phyloP scores from a whole-genome alignment of 2,329 filamentous ascomycete species.

The Colletotrichum destructivum region DNA sequence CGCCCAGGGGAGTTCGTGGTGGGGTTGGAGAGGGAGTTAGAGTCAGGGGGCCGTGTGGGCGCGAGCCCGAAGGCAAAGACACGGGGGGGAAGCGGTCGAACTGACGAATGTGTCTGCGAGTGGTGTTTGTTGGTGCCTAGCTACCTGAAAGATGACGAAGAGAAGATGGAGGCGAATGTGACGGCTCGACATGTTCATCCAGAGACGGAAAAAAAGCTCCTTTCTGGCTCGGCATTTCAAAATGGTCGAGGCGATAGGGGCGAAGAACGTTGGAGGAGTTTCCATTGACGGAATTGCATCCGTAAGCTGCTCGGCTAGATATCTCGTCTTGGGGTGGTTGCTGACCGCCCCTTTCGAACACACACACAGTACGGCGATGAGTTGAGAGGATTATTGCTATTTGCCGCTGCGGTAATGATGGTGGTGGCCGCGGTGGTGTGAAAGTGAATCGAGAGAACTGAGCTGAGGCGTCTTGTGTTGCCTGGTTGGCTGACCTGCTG shows the following conservation, averaged over 20 bases:
- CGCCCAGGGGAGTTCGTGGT: conserved; percentile 24
- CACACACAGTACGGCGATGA: conserved; percentile 27
- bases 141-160: conserved; percentile 11
- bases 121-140: conserved; percentile 10
- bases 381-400: neutral
- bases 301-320: conserved; percentile 5
- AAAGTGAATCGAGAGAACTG: conserved; percentile 7
- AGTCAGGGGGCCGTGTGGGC: conserved; percentile 25
- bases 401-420: conserved; percentile 9
- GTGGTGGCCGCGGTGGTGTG: conserved; percentile 11
- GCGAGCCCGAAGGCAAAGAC: conserved; percentile 28
- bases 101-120: neutral
- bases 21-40: conserved; percentile 6
- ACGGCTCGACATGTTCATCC: conserved; percentile 28
- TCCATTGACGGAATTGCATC: conserved; percentile 14
- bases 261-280: conserved; percentile 32
- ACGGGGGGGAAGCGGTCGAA: conserved; percentile 13
- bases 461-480: conserved; percentile 34
- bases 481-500: conserved; percentile 4
- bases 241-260: conserved; percentile 4
- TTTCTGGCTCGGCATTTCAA: neutral
- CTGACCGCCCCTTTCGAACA: conserved; percentile 38
- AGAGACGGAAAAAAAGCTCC: neutral
- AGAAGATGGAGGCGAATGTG: conserved; percentile 29
- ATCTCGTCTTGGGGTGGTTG: neutral